phyloP scores from a whole-genome alignment of 305 asterid species.

The Fraxinus albicans region DNA sequence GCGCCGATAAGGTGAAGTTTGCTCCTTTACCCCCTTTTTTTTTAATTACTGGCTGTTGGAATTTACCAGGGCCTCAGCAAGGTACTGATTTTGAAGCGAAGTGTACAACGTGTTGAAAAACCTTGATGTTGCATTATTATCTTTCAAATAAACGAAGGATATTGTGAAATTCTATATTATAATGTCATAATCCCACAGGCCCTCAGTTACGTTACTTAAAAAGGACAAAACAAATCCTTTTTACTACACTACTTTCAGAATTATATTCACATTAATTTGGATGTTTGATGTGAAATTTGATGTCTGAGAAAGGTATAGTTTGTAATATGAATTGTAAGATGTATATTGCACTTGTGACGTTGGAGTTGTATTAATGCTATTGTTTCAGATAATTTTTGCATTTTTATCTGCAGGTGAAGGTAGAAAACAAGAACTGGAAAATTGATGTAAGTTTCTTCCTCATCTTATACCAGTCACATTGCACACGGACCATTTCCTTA shows the following conservation, averaged over 20 bases:
- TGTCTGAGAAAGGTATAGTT: background rate
- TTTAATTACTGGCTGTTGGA: background rate
- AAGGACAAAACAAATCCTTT: background rate
- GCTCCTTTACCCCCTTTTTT: background rate
- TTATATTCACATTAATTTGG: background rate
- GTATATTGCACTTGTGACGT: background rate
- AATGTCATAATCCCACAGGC: background rate
- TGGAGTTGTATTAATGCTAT: background rate
- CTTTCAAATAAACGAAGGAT: background rate
- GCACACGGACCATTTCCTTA: background rate
- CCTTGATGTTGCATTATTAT: background rate
- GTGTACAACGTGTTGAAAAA: background rate
- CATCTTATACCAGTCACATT: conserved; percentile 4
- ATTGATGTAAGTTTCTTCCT: conserved; percentile 71
- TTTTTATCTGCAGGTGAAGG: conserved; percentile 72
- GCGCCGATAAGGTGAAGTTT: conserved; percentile 76
- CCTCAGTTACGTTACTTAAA: background rate
- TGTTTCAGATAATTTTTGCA: conserved; percentile 15
- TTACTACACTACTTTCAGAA: background rate
- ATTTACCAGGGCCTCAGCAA: background rate
- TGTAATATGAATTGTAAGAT: background rate
- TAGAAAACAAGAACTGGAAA: conserved; percentile 92
- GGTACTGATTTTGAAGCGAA: background rate
- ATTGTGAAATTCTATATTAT: background rate
- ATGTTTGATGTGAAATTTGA: background rate